A percentile compares a stretch with the other conserved stretches of the same genome.
These are phyloP conservation scores for Tetrastigma voinierianum DNA, from an alignment of 164 flowering plant genomes.

Conservation along the genomic window DNA sequence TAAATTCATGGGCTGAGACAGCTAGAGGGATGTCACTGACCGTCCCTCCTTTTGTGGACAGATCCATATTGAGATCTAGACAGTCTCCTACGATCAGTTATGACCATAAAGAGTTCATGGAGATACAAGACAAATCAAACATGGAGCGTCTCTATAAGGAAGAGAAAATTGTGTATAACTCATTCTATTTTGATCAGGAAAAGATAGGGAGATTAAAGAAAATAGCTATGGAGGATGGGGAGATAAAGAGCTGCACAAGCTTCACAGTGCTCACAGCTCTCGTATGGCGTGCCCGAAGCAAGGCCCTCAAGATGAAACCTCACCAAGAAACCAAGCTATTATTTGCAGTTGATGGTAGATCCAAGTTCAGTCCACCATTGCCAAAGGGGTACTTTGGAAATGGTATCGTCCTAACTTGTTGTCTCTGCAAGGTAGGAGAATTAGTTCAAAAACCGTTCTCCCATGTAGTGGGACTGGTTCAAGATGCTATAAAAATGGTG, in stretches of 20 bases:
- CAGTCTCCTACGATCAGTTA: slow-evolving; percentile 7
- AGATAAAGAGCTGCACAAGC: slow-evolving; percentile 14
- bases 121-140: slow-evolving; percentile 12
- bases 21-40: slow-evolving; percentile 21
- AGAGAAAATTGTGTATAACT: slow-evolving; percentile 4
- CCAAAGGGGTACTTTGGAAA: slow-evolving; percentile 32
- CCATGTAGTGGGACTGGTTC: slow-evolving; percentile 14
- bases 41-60: slow-evolving; percentile 18
- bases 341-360: slow-evolving; percentile 18
- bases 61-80: slow-evolving; percentile 16
- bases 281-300: slow-evolving; percentile 19
- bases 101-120: slow-evolving; percentile 12
- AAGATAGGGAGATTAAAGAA: slow-evolving; percentile 10
- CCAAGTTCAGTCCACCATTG: slow-evolving; percentile 19
- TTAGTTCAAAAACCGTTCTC: slow-evolving; percentile 20
- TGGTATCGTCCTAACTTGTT: slow-evolving; percentile 4
- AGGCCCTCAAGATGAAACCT: slow-evolving; percentile 18
- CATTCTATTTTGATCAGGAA: slow-evolving; percentile 12
- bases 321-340: slow-evolving; percentile 22
- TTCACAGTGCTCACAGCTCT: slow-evolving; percentile 18
- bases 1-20: slow-evolving; percentile 32
- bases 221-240: slow-evolving; percentile 15
- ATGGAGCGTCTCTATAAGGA: slow-evolving; percentile 6
- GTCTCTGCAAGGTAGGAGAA: slow-evolving; percentile 20
- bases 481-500: slow-evolving; percentile 17